A percentile compares a stretch with the other conserved stretches of the same genome.
These are phyloP conservation scores for Globisporangium rhizosaccharum DNA, from an alignment of 352 stramenopile species.

Conservation along the genomic window DNA sequence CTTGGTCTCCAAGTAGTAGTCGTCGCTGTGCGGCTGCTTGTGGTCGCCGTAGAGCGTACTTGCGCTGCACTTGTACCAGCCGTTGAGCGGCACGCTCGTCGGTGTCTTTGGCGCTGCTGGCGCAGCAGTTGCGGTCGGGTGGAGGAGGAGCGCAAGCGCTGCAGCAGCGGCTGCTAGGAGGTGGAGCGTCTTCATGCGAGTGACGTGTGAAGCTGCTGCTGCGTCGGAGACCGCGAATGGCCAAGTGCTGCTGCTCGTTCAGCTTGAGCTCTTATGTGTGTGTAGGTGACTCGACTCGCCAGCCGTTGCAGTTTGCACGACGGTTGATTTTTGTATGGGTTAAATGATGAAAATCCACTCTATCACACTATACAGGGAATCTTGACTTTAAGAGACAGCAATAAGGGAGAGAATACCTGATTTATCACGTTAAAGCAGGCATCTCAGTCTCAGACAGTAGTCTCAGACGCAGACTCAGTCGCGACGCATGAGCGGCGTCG, in stretches of 20 bases:
- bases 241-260: constrained; percentile 6
- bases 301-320: too few species aligned
- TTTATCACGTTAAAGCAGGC: too few species aligned
- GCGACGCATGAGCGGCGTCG: constrained; percentile 12
- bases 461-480: background rate
- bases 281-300: too few species aligned
- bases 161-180: background rate
- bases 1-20: constrained; percentile 23
- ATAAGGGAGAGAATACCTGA: too few species aligned
- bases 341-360: too few species aligned
- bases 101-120: constrained; percentile 4
- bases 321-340: too few species aligned
- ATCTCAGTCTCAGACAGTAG: background rate
- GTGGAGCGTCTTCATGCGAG: constrained; percentile 14
- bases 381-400: too few species aligned
- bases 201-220: background rate
- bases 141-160: constrained; percentile 6
- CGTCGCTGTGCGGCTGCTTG: constrained; percentile 8
- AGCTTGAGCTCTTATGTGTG: background rate
- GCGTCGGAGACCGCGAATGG: constrained; percentile 1
- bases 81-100: constrained; percentile 20
- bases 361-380: too few species aligned
- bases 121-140: background rate
- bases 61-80: constrained; percentile 27
- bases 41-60: constrained; percentile 16